Conservation (phyloP, 345 rosid species). For the Aurinia saxatilis region DNA sequence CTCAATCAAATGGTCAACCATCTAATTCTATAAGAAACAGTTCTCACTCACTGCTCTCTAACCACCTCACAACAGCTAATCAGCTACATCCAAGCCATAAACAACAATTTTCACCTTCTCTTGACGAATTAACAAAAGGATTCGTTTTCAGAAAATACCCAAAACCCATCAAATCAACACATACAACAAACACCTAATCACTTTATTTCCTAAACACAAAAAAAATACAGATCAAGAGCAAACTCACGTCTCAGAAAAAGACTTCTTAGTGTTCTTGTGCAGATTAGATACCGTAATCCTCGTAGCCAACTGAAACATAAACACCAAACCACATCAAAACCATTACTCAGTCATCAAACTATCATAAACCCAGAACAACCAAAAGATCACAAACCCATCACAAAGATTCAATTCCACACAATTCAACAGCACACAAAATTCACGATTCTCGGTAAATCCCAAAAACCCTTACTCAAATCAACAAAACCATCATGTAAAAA, state of each 20-base stretch:
- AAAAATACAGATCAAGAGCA: neutral
- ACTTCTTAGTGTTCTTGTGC: slow-evolving; percentile 91
- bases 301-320: slow-evolving; percentile 74
- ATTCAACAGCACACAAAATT: neutral
- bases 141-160: slow-evolving; percentile 6
- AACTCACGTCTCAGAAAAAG: slow-evolving; percentile 93
- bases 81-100: neutral
- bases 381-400: neutral
- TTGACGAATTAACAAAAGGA: neutral
- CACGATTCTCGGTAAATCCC: too few species aligned
- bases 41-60: neutral
- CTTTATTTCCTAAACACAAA: neutral
- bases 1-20: neutral
- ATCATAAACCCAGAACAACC: neutral
- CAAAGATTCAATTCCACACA: too few species aligned
- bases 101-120: neutral
- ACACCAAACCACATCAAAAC: neutral
- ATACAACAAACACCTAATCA: neutral
- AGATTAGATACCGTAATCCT: slow-evolving; percentile 95
- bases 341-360: neutral
- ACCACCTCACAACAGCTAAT: neutral
- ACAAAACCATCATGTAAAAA: too few species aligned
- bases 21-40: neutral
- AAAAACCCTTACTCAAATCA: too few species aligned
- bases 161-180: neutral